Evolutionary conservation across 306 rosid genomes (phyloP), one percentile per base, ranked within the genome.

Genomic region (Acacia melanoxylon): DNA sequence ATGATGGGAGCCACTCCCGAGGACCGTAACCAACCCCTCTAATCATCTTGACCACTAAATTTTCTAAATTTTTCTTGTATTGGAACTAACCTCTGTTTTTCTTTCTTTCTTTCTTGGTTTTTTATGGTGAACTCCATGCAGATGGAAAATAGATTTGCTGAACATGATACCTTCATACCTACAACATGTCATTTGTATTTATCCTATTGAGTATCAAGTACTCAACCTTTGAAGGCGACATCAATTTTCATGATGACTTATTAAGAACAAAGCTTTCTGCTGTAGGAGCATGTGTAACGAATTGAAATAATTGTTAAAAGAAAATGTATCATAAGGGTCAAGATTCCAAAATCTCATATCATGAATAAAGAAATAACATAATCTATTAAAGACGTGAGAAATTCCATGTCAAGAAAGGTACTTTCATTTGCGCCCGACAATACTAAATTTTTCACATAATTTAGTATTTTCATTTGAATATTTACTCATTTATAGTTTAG

Each of bases 61-160:
- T n/a, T n/a, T n/a, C n/a, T n/a, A n/a, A n/a, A n/a, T n/a, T n/a
- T n/a, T n/a, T n/a, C n/a, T n/a, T n/a, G n/a, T n/a, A 68, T 17
- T 83, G 77, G 91, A 89, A 78, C 76, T 86, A 77, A 67, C 65
- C 66, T 61, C 91, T 75, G 79, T n/a, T 74, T 24, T 67, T 37
- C 27, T 77, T 41, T 33, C 35, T 33, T 33, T 3, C 4, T 33
- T 33, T 33, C 31, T 29, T 29, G 31, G 31, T 33, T 33, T 33
- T 74, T 56, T 63, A 76, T 78, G n/a, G 8, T 78, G 71, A 25
- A 24, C 69, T 83, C 67, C 15, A 22, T 76, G 84, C 83, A 88
- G 96, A 94, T 91, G 98, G 92, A 88, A 77, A 87, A 86, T 33
- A 79, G 80, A 73, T 16, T 94, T 87, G 93, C 96, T 45, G 89